phyloP scores from a whole-genome alignment of 441 rosid genomes.

The Erodium trifolium region DNA sequence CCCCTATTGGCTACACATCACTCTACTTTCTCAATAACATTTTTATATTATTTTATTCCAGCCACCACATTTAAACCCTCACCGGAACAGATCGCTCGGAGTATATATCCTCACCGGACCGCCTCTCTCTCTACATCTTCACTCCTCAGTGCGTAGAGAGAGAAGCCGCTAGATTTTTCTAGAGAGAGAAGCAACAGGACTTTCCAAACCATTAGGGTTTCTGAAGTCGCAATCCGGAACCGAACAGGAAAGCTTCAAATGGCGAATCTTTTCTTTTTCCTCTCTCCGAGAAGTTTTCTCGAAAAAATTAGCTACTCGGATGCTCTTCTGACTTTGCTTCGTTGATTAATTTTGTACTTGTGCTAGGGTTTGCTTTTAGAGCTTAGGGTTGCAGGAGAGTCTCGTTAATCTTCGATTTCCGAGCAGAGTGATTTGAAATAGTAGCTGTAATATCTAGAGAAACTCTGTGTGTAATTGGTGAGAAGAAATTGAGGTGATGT shows the following conservation, averaged over 20 bases:
- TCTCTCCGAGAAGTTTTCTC: no score
- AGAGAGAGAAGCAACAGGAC: neutral
- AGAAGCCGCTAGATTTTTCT: neutral
- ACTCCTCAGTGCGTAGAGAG: slow-evolving; percentile 4
- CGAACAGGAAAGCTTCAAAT: no score
- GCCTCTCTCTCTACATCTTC: neutral
- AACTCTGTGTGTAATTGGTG: no score
- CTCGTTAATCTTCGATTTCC: neutral
- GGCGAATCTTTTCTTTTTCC: no score
- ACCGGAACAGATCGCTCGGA: neutral
- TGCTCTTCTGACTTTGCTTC: neutral
- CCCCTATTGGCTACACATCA: neutral
- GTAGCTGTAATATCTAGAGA: no score
- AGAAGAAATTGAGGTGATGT: no score
- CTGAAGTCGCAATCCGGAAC: neutral
- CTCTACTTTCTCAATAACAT: neutral
- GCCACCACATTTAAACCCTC: neutral
- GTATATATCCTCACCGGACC: neutral
- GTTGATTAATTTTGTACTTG: neutral
- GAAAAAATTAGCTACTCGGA: no score
- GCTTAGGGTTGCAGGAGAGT: no score
- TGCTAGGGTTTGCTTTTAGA: slow-evolving; percentile 3
- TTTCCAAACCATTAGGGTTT: neutral
- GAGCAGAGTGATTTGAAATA: neutral
- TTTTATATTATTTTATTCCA: neutral